Conservation (phyloP, 78 protist species). For the Dictyostelium citrinum region DNA sequence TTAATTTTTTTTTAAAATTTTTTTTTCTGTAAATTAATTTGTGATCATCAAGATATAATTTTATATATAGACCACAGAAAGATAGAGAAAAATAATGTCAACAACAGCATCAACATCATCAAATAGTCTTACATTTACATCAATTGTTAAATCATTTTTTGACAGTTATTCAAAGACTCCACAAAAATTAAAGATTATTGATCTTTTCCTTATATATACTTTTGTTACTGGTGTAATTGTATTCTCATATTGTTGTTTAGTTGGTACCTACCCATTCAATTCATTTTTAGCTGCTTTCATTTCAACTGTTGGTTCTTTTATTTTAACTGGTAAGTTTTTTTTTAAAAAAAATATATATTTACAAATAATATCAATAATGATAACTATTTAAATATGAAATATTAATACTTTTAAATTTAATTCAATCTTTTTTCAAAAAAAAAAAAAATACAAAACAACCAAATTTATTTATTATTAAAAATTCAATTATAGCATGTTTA, state of each 20-base stretch:
- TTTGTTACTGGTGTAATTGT: conserved; percentile 78
- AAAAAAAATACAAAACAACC: too few species aligned
- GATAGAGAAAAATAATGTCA: not conserved
- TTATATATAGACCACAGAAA: too few species aligned
- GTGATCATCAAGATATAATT: not conserved
- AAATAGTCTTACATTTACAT: not conserved
- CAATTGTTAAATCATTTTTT: conserved; percentile 9
- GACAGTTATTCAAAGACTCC: conserved; percentile 71
- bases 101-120: not conserved
- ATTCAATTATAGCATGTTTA: conserved; percentile 61
- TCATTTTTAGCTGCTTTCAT: conserved; percentile 87
- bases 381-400: not conserved
- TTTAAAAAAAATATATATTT: not conserved
- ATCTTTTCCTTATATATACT: conserved; percentile 68
- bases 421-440: too few species aligned
- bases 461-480: too few species aligned
- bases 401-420: not conserved
- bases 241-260: conserved; percentile 81
- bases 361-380: not conserved
- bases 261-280: conserved; percentile 91
- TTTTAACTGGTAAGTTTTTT: conserved; percentile 71
- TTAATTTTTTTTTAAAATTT: not conserved
- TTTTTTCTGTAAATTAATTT: not conserved
- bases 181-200: conserved; percentile 72
- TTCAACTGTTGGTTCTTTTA: conserved; percentile 82